Evolutionary conservation across 257 asterid genomes (phyloP), one percentile per base, ranked within the genome.

Genomic region (Galeopsis tetrahit): DNA sequence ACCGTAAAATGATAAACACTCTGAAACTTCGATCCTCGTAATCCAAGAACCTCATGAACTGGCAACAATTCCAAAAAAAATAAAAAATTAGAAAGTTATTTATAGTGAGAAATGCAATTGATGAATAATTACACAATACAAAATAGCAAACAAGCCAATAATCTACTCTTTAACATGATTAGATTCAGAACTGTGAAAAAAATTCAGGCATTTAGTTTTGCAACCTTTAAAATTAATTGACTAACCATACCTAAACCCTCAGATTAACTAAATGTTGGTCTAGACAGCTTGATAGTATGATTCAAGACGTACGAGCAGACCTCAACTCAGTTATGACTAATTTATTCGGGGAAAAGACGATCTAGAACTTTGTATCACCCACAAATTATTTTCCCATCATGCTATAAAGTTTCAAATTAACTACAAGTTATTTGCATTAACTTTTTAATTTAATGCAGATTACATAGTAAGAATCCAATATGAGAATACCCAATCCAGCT

Each of bases 1-100:
- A 91, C 64, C 3, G 97, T 91, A 65, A 91, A 94, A 82, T 94
- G 99, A 72, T 94, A 94, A 2, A 91, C 88, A 72, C 97, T 91
- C 86, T 91, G 97, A 79, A 61, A 94, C 77, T 75, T 76, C 57
- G 78, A 69, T 69, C 89, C 97, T 72, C 62, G 84, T 78, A 94
- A 65, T 32, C 96, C 97, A 66, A 94, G 91, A 85, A 85, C 73
- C 75, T 91, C 96, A 44, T 89, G 99, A 10, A 93, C 98, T 91
- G 95, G 75, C 80, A 81, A 70, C 40, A 74, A 53, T 78, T 66
- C 13, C 3, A 8, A 53, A 48, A 2, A 53, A 49, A 51, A 32
- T 17, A 15, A 6, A 31, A 68, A 40, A 55, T 43, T 2, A 4
- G 7, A 48, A 4, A 2, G 6, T 17, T 15, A 38, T 56, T 13